A percentile compares a stretch with the other conserved stretches of the same genome.
Conservation (phyloP, 129 eudicot species). For the Arctium minus region DNA sequence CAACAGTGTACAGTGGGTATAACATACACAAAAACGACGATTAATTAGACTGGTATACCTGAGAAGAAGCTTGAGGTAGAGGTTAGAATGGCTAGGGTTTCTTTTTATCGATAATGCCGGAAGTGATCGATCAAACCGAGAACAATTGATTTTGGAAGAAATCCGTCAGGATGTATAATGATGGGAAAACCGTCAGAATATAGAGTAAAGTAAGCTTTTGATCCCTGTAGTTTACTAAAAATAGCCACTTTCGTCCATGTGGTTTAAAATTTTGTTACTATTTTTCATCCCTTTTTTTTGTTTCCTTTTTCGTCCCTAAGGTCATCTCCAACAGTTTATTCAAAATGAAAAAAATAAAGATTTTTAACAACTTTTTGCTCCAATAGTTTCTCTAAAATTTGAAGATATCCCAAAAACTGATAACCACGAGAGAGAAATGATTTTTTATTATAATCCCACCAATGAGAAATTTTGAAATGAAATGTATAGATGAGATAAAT, state of each 20-base stretch:
- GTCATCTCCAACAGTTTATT: no score
- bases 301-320: background rate
- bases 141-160: background rate
- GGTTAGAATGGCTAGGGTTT: background rate
- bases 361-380: no score
- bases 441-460: no score
- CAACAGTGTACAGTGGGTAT: no score
- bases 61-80: background rate
- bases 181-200: background rate
- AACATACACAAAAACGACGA: background rate
- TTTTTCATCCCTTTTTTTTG: no score
- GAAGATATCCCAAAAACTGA: no score
- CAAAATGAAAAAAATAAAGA: no score
- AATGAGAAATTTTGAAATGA: no score
- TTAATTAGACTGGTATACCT: background rate
- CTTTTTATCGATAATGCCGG: background rate
- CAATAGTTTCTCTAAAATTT: no score
- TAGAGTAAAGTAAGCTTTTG: background rate
- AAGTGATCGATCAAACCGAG: background rate
- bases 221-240: background rate
- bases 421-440: no score
- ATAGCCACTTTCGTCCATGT: background rate
- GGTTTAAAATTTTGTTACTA: background rate
- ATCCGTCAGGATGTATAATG: background rate
- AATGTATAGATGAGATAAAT: no score